Conservation (phyloP, 805 yeast genomes). For the Clavispora asparagi region DNA sequence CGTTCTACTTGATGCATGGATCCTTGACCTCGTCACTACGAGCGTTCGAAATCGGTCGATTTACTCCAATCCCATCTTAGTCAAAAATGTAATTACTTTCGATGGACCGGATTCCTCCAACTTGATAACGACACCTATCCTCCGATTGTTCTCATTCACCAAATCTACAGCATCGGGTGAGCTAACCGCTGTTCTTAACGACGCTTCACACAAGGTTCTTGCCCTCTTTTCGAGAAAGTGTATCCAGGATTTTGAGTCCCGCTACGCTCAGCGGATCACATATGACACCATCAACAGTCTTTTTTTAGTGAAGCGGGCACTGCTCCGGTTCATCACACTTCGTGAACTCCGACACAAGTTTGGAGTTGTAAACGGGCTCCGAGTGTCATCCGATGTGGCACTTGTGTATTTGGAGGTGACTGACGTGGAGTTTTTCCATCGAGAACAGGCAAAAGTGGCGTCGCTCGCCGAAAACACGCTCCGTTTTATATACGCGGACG, state of each 20-base stretch:
- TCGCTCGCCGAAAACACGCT: conserved; percentile 16
- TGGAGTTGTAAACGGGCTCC: conserved; percentile 1
- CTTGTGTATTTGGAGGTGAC: conserved; percentile 23
- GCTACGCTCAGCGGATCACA: conserved; percentile 30
- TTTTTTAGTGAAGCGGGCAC: conserved; percentile 24
- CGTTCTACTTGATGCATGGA: conserved; percentile 12
- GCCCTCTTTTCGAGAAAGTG: conserved; percentile 26
- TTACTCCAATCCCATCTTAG: conserved; percentile 4
- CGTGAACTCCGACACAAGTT: neutral
- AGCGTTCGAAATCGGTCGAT: neutral
- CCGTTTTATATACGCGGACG: conserved; percentile 21
- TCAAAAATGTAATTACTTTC: conserved; percentile 13
- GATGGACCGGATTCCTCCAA: conserved; percentile 3
- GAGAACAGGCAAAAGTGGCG: conserved; percentile 25
- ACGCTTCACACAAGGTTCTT: conserved; percentile 25
- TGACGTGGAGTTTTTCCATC: conserved; percentile 26
- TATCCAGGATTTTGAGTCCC: conserved; percentile 25
- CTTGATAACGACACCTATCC: conserved; percentile 18
- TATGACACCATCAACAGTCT: conserved; percentile 22
- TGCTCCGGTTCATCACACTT: conserved; percentile 18
- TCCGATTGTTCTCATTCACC: conserved; percentile 23
- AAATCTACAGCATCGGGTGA: conserved; percentile 19
- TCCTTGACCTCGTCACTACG: conserved; percentile 5
- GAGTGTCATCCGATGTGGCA: conserved; percentile 5
- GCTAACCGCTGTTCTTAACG: conserved; percentile 28